Evolutionary conservation across 2,329 filamentous ascomycete species (phyloP), one percentile per base, ranked within the genome.

Genomic region (Fusarium albosuccineum): DNA sequence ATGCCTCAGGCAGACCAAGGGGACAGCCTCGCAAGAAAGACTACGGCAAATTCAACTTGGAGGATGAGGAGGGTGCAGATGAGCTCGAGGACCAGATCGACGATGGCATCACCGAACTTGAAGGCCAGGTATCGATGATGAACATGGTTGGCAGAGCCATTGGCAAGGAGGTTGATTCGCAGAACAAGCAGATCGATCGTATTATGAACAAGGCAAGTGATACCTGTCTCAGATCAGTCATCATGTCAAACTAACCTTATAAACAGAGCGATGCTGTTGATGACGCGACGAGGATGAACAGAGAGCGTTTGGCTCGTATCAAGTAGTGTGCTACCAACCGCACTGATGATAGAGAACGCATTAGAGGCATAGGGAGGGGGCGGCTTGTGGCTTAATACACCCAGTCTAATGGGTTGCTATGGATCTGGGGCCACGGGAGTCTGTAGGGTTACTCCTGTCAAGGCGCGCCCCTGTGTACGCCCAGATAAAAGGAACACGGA

Each of bases 261-360:
- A 45, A 54, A 55, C 77, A 93, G 92, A 95, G 90, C 80, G 93
- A 97, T 77, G 86, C 85, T 71, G 92, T 97, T 70, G 92, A 94
- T 78, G 92, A 95, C 70, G 87, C 91, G 75, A 92, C 95, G 73
- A 88, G 89, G 60, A 89, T 93, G 86, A 94, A 94, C 82, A 85
- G 91, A 68, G 88, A 90, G 73, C 86, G 88, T 70, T 77, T 94
- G 77, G 88, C 91, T 73, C 85, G 90, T 50, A 89, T 91, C 60
- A 81, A 76, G 59, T 82, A 75, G 68, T 16, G 63, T 41, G 14
- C 14, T 29, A 27, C 7, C 50, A 29, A 51, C 36, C 33, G 33
- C 53, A 48, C 16, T 37, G 42, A 55, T 36, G 34, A 58, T 67
- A 58, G 55, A 54, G 45, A 48, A 52, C n/a, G 26, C 45, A 30